phyloP scores from a whole-genome alignment of 345 rosid species.

The Tarenaya hassleriana region DNA sequence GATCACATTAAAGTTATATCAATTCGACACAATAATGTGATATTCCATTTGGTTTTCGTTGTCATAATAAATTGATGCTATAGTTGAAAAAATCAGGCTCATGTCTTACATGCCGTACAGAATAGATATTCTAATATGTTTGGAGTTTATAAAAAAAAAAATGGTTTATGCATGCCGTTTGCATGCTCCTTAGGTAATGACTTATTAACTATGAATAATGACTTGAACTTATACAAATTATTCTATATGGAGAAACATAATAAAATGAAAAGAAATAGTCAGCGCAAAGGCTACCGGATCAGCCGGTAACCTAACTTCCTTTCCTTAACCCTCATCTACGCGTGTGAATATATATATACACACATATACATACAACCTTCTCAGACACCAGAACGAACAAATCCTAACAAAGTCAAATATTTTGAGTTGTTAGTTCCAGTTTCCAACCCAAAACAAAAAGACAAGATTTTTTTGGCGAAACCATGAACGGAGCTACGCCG shows the following conservation, averaged over 20 bases:
- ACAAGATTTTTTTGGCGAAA: constrained; percentile 3
- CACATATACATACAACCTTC: background rate
- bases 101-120: too few relatives aligned
- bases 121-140: too few relatives aligned
- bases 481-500: constrained; percentile 25
- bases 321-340: constrained; percentile 19
- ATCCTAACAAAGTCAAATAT: background rate
- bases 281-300: constrained; percentile 26
- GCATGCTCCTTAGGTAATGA: too few relatives aligned
- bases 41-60: too few relatives aligned
- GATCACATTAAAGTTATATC: too few relatives aligned
- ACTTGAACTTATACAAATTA: constrained; percentile 2
- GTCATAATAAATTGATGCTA: too few relatives aligned
- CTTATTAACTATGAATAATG: background rate
- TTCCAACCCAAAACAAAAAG: background rate
- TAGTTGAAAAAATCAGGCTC: too few relatives aligned
- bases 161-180: too few relatives aligned
- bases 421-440: constrained; percentile 16
- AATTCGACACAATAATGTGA: too few relatives aligned
- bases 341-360: constrained; percentile 14
- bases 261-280: constrained; percentile 1
- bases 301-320: constrained; percentile 24
- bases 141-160: too few relatives aligned
- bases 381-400: constrained; percentile 19
- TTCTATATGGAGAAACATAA: constrained; percentile 1